Evolutionary conservation across 208 protist genomes (phyloP), one percentile per base, ranked within the genome.

Genomic region (Acanthamoeba polyphaga): DNA sequence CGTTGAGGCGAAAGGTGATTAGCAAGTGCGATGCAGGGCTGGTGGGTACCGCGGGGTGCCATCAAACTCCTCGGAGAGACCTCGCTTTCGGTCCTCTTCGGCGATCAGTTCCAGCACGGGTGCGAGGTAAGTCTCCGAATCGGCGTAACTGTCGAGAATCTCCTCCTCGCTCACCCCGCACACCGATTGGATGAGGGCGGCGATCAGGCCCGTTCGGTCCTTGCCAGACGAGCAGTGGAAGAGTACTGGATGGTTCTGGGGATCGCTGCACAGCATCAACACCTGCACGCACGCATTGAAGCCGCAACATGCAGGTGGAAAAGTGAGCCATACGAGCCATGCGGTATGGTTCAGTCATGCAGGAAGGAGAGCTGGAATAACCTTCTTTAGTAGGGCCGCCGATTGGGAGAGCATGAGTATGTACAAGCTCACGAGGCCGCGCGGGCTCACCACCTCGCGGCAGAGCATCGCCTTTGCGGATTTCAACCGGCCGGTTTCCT

Each of bases 151-250:
- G 87, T 76, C 17, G 19, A 92, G 64, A 46, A 92, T 92, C 8
- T 76, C 38, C 29, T 92, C 87, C 27, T 68, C 64, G 19, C 19
- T n/a, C 29, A 74, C 62, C 17, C 87, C 87, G 34, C 87, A 92
- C 6, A 92, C 60, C 49, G 55, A 49, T 19, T 60, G 87, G 32
- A 92, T 66, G 43, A 92, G 62, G 12, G 87, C 87, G n/a, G 87
- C 62, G 24, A 92, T 78, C 19, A 92, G 60, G n/a, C 87, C 87
- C 9, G 87, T 92, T 76, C 87, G 32, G 34, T 92, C 87, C 62
- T 92, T 92, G 64, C 87, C 87, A 17, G 60, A 76, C 24, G 87
- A 92, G 62, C 87, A 92, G 34, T 92, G 87, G 38, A 76, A 92
- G 62, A 92, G 64, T 5, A 92, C 60, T 12, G 87, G 87, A 74